Evolutionary conservation across 305 asterid species (phyloP), one percentile per base, ranked within the genome.

Genomic region (Solanum aculeatissimum): DNA sequence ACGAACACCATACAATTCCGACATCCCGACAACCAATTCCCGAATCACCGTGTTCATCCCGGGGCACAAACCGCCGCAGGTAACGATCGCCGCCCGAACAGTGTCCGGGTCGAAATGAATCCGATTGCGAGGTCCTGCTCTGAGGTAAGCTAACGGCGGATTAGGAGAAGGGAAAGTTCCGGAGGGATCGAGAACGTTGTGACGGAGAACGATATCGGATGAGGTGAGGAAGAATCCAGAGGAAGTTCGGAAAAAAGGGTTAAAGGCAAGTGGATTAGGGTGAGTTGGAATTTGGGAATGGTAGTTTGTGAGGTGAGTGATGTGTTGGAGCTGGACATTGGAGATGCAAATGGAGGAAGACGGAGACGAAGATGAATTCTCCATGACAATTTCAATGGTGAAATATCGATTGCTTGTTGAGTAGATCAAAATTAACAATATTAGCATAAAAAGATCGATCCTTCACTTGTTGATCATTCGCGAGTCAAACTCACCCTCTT

Each of bases 21-120:
- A 95, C 21, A 95, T 87, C 83, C 95, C 98, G 45, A 92, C 93
- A 77, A 95, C 98, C 85, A 95, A 93, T 92, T 95, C 98, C 84
- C 97, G 75, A 40, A 95, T 92, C 80, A 93, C 98, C 8, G 98
- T 95, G 83, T 93, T 93, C 94, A 94, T 89, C 3, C 98, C 98
- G 2, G 98, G 98, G 89, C 98, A 95, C 25, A 95, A 88, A 2
- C 98, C 98, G 0, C 98, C 98, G 86, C 98, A 95, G 14, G 98
- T 93, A 53, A 95, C 97, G 11, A 95, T 88, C 25, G 92, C 96
- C 1, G 95, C 98, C 7, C 90, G 86, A 15, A 93, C 96, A 27
- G 40, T 62, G 1, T 72, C 40, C n/a, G 97, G 93, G 0, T 87
- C 86, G 85, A 92, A 93, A 72, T 77, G 86, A 7, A 95, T 81